Conservation (phyloP, 768 basidiomycete species). For the Rhodotorula paludigena region DNA sequence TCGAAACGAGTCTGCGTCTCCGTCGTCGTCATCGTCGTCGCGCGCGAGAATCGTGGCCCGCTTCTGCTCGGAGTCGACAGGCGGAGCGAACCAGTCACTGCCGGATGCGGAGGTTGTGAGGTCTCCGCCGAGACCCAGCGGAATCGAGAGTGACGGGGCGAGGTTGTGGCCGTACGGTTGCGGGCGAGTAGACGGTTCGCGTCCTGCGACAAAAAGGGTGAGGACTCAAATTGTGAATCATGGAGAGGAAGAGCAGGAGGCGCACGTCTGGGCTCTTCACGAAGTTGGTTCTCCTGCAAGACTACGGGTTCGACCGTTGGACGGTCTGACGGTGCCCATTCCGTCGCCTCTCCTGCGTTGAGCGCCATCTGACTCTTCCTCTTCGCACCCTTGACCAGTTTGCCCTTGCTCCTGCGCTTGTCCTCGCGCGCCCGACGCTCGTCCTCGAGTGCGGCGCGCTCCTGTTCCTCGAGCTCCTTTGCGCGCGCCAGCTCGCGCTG, state of each 20-base stretch:
- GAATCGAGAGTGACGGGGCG: conserved; percentile 33
- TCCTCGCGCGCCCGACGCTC: conserved; percentile 9
- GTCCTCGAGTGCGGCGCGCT: conserved; percentile 25
- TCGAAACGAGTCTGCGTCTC: neutral
- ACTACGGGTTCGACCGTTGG: neutral
- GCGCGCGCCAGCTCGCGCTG: conserved; percentile 23
- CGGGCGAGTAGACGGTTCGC: neutral
- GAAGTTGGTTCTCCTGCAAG: no score
- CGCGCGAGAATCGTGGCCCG: neutral
- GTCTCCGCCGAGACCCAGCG: neutral
- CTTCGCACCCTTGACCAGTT: conserved; percentile 11
- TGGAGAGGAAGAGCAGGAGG: no score
- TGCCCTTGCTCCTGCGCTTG: conserved; percentile 3
- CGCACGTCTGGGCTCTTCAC: no score
- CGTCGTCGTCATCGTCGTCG: conserved; percentile 3
- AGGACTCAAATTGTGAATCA: no score
- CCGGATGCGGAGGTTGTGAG: neutral
- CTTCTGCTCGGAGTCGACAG: neutral
- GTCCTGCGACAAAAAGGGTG: neutral
- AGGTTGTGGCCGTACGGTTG: neutral
- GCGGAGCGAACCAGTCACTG: conserved; percentile 20
- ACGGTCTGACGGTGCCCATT: neutral
- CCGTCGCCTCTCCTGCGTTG: neutral
- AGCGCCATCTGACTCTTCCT: neutral
- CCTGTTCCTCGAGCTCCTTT: conserved; percentile 19